phyloP scores from a whole-genome alignment of 768 basidiomycete genomes.

The Boletus sp. region DNA sequence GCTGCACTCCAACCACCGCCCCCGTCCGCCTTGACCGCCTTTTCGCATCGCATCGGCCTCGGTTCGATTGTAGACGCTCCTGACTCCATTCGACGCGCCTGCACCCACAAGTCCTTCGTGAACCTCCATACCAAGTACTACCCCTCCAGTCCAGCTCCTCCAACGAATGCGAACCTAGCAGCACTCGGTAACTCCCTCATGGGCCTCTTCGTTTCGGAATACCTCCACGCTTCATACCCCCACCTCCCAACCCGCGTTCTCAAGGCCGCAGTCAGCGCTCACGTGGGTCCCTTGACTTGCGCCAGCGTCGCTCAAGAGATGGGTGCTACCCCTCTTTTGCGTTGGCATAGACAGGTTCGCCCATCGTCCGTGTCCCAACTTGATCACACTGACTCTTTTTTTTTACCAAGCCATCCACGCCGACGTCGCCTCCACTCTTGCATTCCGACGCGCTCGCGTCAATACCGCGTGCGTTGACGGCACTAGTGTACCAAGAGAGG shows the following conservation, averaged over 20 bases:
- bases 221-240: constrained; percentile 77
- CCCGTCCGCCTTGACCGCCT: constrained; percentile 66
- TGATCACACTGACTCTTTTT: constrained; percentile 1
- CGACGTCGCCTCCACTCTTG: constrained; percentile 49
- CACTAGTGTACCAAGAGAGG: constrained; percentile 83
- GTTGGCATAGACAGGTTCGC: constrained; percentile 77
- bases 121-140: constrained; percentile 53
- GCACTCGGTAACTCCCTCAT: constrained; percentile 83
- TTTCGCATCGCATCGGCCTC: constrained; percentile 75
- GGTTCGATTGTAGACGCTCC: constrained; percentile 51
- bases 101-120: constrained; percentile 76
- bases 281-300: constrained; percentile 84
- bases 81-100: constrained; percentile 65
- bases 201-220: constrained; percentile 87
- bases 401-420: constrained; percentile 44
- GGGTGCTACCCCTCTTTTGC: constrained; percentile 72
- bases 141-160: constrained; percentile 51
- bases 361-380: background rate
- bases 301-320: constrained; percentile 83
- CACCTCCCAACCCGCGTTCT: constrained; percentile 89
- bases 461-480: constrained; percentile 83
- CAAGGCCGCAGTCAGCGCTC: constrained; percentile 89
- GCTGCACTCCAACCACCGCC: constrained; percentile 70
- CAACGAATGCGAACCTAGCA: constrained; percentile 74
- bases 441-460: constrained; percentile 89